phyloP scores from a whole-genome alignment of 2,329 filamentous ascomycete species.

The Catunica adiposa region DNA sequence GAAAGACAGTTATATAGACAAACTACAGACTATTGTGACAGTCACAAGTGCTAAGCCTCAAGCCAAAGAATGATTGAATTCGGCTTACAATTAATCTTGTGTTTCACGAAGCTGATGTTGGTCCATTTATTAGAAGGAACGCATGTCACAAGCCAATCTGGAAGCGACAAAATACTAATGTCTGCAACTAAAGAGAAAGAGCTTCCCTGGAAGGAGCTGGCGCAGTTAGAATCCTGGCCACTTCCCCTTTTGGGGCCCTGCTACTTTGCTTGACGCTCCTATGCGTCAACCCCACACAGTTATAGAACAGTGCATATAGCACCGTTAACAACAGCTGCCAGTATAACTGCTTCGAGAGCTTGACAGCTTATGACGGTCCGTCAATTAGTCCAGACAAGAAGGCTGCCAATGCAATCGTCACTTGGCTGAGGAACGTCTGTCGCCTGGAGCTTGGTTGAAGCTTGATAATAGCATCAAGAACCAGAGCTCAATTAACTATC shows the following conservation, averaged over 20 bases:
- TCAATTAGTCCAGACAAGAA: constrained; percentile 33
- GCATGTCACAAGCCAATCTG: constrained; percentile 1
- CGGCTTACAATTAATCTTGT: not conserved
- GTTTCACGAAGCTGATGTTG: not conserved
- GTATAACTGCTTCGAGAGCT: not conserved
- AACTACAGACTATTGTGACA: not conserved
- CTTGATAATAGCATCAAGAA: not conserved
- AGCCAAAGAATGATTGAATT: not conserved
- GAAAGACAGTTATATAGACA: not conserved
- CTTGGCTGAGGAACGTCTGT: not conserved
- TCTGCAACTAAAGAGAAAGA: not conserved
- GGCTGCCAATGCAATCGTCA: constrained; percentile 16
- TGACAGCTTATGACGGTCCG: not conserved
- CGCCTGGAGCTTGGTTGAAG: constrained; percentile 2
- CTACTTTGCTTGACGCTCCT: not conserved
- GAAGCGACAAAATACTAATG: too few relatives aligned
- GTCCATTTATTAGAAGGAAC: not conserved
- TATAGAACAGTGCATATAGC: not conserved
- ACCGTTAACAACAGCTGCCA: not conserved
- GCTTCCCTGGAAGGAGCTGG: not conserved
- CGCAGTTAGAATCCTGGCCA: not conserved
- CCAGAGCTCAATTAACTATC: not conserved
- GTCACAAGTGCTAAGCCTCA: not conserved
- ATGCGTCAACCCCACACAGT: not conserved
- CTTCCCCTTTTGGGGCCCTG: constrained; percentile 12